These are phyloP conservation scores for Camelina laxa DNA, from an alignment of 345 rosid species.

Conservation along the genomic window DNA sequence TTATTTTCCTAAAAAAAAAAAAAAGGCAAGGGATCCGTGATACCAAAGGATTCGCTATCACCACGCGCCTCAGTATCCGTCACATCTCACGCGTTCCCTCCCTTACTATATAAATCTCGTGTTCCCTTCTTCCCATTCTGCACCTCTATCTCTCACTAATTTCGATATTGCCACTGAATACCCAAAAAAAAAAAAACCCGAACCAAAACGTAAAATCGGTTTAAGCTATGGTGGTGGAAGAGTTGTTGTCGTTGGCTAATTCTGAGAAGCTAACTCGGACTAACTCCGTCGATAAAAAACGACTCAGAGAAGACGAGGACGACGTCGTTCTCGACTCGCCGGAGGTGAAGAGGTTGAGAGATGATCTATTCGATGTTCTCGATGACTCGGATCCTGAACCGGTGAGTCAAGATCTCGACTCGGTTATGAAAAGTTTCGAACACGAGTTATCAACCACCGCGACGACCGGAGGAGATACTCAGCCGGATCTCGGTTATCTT, in stretches of 20 bases:
- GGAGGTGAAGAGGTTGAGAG: constrained; percentile 64
- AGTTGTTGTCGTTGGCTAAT: constrained; percentile 8
- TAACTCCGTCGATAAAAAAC: constrained; percentile 47
- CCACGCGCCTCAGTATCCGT: constrained; percentile 61
- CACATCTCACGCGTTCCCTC: constrained; percentile 42
- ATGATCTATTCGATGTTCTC: constrained; percentile 59
- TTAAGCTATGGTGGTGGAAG: constrained; percentile 50
- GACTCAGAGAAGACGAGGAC: constrained; percentile 56
- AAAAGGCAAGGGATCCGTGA: constrained; percentile 58
- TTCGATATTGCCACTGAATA: constrained; percentile 31
- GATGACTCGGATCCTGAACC: constrained; percentile 68
- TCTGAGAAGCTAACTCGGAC: constrained; percentile 21
- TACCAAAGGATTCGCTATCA: constrained; percentile 47
- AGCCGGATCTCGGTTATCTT: constrained; percentile 74
- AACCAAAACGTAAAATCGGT: background rate
- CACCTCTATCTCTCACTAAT: constrained; percentile 36
- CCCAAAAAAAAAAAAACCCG: background rate
- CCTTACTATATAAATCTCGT: constrained; percentile 55
- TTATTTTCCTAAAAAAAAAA: background rate
- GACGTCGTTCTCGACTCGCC: constrained; percentile 45
- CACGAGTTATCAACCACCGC: constrained; percentile 32
- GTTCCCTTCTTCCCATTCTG: constrained; percentile 47
- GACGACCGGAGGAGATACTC: constrained; percentile 41
- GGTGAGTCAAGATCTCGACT: constrained; percentile 68
- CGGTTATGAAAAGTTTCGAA: constrained; percentile 72